Base-by-base conservation (phyloP, 345 rosid genomes). In the Nasturtium officinale region DNA sequence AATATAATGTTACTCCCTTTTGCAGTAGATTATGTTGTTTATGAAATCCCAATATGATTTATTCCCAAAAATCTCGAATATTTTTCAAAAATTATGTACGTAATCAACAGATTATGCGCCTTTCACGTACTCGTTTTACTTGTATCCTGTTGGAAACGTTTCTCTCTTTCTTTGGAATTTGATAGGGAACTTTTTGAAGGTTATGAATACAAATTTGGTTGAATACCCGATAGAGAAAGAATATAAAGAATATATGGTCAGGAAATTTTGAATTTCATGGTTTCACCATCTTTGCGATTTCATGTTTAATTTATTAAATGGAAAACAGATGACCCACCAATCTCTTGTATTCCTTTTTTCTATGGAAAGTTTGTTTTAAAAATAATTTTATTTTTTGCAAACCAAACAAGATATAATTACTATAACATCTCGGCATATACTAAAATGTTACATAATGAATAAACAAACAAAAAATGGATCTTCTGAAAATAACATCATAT, bases 401-500 rank as follows among this genome's bases (percentile, higher is more conserved):
- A 5, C 46, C 5, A 26, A 28, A 26, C 4, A 8, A 26, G 5
- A 26, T 15, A 15, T 9, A 61, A 16, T 1, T 17, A 17, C 21
- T 10, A 42, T n/a, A 53, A 16, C 48, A 71, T 26, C 20, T 47
- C 35, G 29, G 30, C 54, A 18, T 59, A 17, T 50, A 58, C 26
- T 35, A 18, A 65, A 73, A 73, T 65, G 57, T 65, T 56, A 59
- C 37, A 56, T 13, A 25, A 7, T 54, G 8, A 28, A 48, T n/a
- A 20, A 74, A 35, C 3, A 33, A 65, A 47, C 3, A 67, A 16
- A 66, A 61, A 33, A 54, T 18, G 42, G 55, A 45, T 58, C 16
- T 38, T 33, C 16, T 33, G 59, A 55, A 55, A 64, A 50, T 58
- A 55, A 57, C 71, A 76, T 69, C 65, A 76, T 76, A 47, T 77